These are phyloP conservation scores for Piedraia hortae DNA, from an alignment of 2,329 filamentous ascomycete genomes.

Conservation along the genomic window DNA sequence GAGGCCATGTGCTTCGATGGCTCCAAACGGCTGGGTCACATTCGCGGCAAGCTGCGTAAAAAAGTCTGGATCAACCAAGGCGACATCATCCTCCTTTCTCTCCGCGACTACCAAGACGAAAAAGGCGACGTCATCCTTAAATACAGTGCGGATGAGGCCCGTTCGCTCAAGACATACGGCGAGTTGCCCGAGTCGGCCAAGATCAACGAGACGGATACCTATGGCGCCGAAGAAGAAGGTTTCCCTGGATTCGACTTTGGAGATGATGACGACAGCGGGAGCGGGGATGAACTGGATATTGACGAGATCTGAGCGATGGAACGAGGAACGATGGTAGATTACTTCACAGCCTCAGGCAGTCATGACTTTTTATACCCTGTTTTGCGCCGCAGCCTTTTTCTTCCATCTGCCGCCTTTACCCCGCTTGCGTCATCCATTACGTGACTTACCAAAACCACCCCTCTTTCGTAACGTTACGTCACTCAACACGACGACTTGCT, in stretches of 20 bases:
- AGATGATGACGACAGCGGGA: slow-evolving; percentile 42
- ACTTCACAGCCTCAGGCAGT: too few relatives aligned
- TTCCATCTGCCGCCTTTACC: too few relatives aligned
- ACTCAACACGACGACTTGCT: too few relatives aligned
- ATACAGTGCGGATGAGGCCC: slow-evolving; percentile 85
- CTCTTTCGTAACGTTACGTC: too few relatives aligned
- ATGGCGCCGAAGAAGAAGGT: slow-evolving; percentile 70
- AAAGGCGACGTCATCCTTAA: slow-evolving; percentile 87
- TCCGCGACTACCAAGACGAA: slow-evolving; percentile 81
- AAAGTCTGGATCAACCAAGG: slow-evolving; percentile 99
- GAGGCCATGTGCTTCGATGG: slow-evolving; percentile 92
- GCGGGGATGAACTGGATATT: slow-evolving; percentile 63
- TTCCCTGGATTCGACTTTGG: slow-evolving; percentile 98
- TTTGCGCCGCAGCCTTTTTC: too few relatives aligned
- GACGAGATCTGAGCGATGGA: slow-evolving; percentile 48
- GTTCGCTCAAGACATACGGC: slow-evolving; percentile 85
- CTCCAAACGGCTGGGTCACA: slow-evolving; percentile 57
- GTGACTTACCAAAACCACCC: too few relatives aligned
- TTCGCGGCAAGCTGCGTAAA: slow-evolving; percentile 91
- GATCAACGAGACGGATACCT: slow-evolving; percentile 99
- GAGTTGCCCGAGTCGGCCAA: slow-evolving; percentile 92
- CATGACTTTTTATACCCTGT: too few relatives aligned
- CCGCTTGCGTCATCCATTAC: too few relatives aligned
- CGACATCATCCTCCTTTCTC: slow-evolving; percentile 68
- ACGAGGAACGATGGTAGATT: too few relatives aligned